A percentile compares a stretch with the other conserved stretches of the same genome.
phyloP scores from a whole-genome alignment of 1,139 yeast species.

The Lizanozyma gosingica region DNA sequence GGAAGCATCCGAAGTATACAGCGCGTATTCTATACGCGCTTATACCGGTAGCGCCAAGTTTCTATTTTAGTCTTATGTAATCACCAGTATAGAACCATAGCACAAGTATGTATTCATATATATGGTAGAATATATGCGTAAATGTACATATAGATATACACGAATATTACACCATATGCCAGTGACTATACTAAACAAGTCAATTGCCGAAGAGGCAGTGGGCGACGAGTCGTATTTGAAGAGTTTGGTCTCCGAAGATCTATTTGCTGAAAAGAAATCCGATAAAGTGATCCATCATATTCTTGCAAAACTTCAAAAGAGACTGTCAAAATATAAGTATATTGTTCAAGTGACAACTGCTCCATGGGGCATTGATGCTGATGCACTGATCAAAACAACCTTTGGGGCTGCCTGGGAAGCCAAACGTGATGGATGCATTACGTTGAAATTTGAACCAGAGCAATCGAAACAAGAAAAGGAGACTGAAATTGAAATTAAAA shows the following conservation, averaged over 20 bases:
- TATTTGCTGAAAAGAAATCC: not conserved
- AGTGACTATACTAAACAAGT: not conserved
- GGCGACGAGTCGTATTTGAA: not conserved
- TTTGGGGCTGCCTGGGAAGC: slow-evolving; percentile 18
- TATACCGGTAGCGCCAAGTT: no score
- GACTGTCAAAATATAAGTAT: slow-evolving; percentile 12
- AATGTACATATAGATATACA: no score
- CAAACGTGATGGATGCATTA: slow-evolving; percentile 14
- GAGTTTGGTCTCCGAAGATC: not conserved
- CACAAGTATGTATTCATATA: no score
- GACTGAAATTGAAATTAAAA: no score
- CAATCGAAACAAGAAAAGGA: no score
- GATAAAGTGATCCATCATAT: slow-evolving; percentile 1
- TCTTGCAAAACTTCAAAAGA: slow-evolving; percentile 8
- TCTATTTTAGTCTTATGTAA: no score
- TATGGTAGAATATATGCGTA: no score
- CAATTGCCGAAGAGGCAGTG: not conserved
- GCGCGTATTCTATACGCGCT: no score
- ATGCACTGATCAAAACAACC: slow-evolving; percentile 8
- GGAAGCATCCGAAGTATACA: no score
- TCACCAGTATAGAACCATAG: no score
- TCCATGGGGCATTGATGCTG: slow-evolving; percentile 5
- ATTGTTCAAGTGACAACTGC: slow-evolving; percentile 9
- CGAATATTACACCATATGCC: no score
- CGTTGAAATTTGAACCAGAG: slow-evolving; percentile 7